Base-by-base conservation (phyloP, 306 rosid genomes). In the Malus orientalis region DNA sequence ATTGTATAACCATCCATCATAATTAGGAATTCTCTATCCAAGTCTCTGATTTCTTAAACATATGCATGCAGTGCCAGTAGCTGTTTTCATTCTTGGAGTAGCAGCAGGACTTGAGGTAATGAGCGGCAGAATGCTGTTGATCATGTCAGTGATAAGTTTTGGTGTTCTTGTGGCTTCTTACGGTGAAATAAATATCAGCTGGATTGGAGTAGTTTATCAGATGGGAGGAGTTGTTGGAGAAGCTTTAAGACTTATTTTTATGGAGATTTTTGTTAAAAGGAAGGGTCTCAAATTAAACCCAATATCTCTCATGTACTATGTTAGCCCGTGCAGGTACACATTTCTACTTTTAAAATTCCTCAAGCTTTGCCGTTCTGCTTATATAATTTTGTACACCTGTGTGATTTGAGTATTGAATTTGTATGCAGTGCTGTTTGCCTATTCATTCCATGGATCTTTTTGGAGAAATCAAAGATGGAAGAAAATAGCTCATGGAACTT, bases 181-280 rank as follows among this genome's bases (percentile, higher is more conserved):
- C 74, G 99, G 99, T 74, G 99, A 95, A 89, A 88, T 95, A 74
- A 81, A 88, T 81, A 95, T 95, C 82, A 95, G 60, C 80, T 95
- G 99, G 99, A 61, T 95, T 76, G 99, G 97, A 78, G 99, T 95
- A 44, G 97, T 92, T 84, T 95, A 95, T 77, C 99, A 95, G 81
- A 90, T 95, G 99, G 99, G 97, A 61, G 99, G 99, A 78, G 99
- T 95, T 64, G 88, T 95, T 75, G 97, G 97, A 71, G 99, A 95
- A 91, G 99, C 99, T 81, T 85, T 95, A 18, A 88, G 97, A 86
- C 98, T 95, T 80, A 95, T 95, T 78, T 95, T 95, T 85, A 91
- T 95, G 99, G 99, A 95, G 87, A 95, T 95, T 84, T 86, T 95
- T 66, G 99, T 95, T 74, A 95, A 95, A 84, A 88, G 89, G 81